Evolutionary conservation across 2,329 filamentous ascomycete genomes (phyloP).

Genomic region (Daldinia eschscholtzii): DNA sequence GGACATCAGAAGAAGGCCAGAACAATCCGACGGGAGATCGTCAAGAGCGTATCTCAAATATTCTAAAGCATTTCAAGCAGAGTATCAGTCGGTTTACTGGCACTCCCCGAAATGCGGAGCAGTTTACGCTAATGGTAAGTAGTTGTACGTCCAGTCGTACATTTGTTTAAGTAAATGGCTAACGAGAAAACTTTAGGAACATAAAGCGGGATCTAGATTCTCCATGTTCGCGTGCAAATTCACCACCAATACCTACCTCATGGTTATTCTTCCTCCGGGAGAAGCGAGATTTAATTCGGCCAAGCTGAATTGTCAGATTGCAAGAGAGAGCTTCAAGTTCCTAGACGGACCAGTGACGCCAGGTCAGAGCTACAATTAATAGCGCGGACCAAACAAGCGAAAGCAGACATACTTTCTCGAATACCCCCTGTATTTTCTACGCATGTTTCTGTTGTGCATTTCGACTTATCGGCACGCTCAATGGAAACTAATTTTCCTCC

Average conservation of each 20-base stretch:
- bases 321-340: constrained; percentile 82
- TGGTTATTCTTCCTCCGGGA: constrained; percentile 89
- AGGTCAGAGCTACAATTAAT: constrained; percentile 34
- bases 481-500: background rate
- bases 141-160: background rate
- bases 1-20: constrained; percentile 79
- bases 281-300: constrained; percentile 93
- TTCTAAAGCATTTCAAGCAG: constrained; percentile 99
- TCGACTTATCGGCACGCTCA: constrained; percentile 4
- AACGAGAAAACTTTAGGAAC: constrained; percentile 61
- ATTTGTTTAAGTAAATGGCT: constrained; percentile 21
- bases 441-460: background rate
- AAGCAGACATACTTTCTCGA: background rate
- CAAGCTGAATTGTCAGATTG: constrained; percentile 89
- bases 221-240: constrained; percentile 96
- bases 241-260: constrained; percentile 97
- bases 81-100: constrained; percentile 80
- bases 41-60: constrained; percentile 93
- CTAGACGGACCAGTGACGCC: constrained; percentile 65
- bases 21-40: constrained; percentile 92
- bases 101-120: constrained; percentile 83
- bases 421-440: constrained; percentile 26
- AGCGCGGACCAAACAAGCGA: background rate
- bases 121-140: constrained; percentile 76
- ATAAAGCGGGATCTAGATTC: constrained; percentile 82